Evolutionary conservation across 2,329 filamentous ascomycete genomes (phyloP).

Genomic region (Coniella lustricola): DNA sequence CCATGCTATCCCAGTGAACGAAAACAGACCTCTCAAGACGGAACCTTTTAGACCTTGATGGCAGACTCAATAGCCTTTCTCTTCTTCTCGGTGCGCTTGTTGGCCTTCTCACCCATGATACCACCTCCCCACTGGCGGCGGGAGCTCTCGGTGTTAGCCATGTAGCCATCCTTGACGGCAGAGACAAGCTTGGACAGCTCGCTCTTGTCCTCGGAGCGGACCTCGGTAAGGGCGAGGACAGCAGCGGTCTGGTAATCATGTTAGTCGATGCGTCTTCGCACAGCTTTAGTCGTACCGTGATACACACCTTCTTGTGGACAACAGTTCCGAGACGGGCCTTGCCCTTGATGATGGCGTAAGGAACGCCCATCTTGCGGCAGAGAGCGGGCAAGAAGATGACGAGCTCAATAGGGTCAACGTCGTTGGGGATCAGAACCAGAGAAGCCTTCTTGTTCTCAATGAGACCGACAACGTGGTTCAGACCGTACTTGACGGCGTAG

Average conservation of each 20-base stretch:
- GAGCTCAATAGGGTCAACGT: constrained; percentile 98
- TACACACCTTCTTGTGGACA: constrained; percentile 92
- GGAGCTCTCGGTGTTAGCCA: constrained; percentile 87
- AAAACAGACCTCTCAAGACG: constrained; percentile 16
- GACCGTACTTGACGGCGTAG: constrained; percentile 98
- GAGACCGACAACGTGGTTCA: constrained; percentile 97
- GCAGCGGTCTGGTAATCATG: constrained; percentile 68
- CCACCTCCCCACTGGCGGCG: constrained; percentile 98
- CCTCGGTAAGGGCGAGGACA: constrained; percentile 91
- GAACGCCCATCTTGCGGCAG: constrained; percentile 99
- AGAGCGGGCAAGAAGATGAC: constrained; percentile 98
- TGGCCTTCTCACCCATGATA: constrained; percentile 97
- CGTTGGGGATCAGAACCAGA: constrained; percentile 96
- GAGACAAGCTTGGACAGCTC: constrained; percentile 96
- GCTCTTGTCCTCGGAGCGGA: constrained; percentile 95
- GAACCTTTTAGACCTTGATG: constrained; percentile 81
- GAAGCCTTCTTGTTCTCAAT: constrained; percentile 99
- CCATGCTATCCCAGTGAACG: constrained; percentile 19
- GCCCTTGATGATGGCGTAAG: constrained; percentile 99
- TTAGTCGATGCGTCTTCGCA: no score
- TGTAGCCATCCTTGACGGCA: constrained; percentile 96
- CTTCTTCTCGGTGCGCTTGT: constrained; percentile 71
- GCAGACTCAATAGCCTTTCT: constrained; percentile 88
- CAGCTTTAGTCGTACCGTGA: no score
- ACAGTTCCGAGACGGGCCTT: constrained; percentile 98